A percentile compares a stretch with the other conserved stretches of the same genome.
Conservation (phyloP, 768 basidiomycete species). For the Leucogyrophana mollusca region DNA sequence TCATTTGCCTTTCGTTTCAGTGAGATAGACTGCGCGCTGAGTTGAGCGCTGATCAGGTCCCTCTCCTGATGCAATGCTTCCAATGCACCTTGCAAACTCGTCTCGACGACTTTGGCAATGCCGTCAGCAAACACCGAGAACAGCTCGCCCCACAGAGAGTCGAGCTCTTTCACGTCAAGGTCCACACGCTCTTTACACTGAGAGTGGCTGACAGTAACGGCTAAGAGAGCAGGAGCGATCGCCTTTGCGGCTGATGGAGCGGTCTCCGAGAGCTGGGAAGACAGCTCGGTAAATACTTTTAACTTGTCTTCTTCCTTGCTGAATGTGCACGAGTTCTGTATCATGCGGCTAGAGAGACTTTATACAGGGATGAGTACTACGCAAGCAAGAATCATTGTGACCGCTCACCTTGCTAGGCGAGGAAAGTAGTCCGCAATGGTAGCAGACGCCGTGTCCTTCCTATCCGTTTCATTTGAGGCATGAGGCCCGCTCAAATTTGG, state of each 20-base stretch:
- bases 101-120: slow-evolving; percentile 37
- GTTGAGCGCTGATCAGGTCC: slow-evolving; percentile 10
- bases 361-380: slow-evolving; percentile 10
- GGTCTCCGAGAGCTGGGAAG: slow-evolving; percentile 44
- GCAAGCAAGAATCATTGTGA: slow-evolving; percentile 7
- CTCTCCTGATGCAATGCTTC: slow-evolving; percentile 30
- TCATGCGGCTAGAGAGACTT: slow-evolving; percentile 46
- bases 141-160: slow-evolving; percentile 45
- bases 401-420: slow-evolving; percentile 34
- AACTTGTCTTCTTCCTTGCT: slow-evolving; percentile 47
- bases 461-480: too few species aligned
- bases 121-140: slow-evolving; percentile 42
- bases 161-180: slow-evolving; percentile 37
- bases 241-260: slow-evolving; percentile 40
- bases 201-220: slow-evolving; percentile 41
- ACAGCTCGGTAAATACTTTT: slow-evolving; percentile 49
- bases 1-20: slow-evolving; percentile 12
- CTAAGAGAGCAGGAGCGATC: slow-evolving; percentile 45
- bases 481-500: too few species aligned
- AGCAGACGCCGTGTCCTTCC: slow-evolving; percentile 6
- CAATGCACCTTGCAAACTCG: slow-evolving; percentile 31
- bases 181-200: slow-evolving; percentile 43
- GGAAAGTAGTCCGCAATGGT: slow-evolving; percentile 35
- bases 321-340: slow-evolving; percentile 41
- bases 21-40: slow-evolving; percentile 12